phyloP scores from a whole-genome alignment of 2,329 filamentous ascomycete genomes.

The Coniochaeta ligniaria region DNA sequence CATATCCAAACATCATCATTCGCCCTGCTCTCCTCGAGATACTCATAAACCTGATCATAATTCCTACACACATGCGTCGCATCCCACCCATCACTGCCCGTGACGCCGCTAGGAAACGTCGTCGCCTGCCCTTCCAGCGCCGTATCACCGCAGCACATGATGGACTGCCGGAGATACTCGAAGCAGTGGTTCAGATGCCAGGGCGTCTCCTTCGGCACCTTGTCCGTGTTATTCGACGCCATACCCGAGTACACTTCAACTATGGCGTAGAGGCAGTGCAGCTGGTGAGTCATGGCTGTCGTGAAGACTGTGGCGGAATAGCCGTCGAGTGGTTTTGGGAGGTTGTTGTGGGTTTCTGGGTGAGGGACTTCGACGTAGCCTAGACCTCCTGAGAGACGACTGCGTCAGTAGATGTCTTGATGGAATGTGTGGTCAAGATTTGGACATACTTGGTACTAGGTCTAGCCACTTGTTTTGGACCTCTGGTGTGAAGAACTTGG shows the following conservation, averaged over 20 bases:
- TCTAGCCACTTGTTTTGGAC: constrained; percentile 26
- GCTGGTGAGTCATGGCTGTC: constrained; percentile 34
- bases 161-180: constrained; percentile 6
- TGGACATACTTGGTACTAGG: constrained; percentile 27
- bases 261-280: constrained; percentile 34
- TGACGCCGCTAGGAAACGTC: neutral
- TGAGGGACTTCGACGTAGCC: constrained; percentile 30
- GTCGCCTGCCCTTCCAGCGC: constrained; percentile 5
- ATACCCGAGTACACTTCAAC: constrained; percentile 26
- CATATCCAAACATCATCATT: neutral
- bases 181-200: constrained; percentile 9
- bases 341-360: constrained; percentile 24
- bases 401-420: neutral
- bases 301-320: constrained; percentile 29
- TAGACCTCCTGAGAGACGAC: constrained; percentile 21
- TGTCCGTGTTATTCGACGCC: constrained; percentile 15
- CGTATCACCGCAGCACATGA: constrained; percentile 9
- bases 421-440: neutral
- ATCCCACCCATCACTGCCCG: neutral
- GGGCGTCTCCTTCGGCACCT: constrained; percentile 17
- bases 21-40: neutral
- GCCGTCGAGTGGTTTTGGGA: constrained; percentile 24
- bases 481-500: constrained; percentile 28
- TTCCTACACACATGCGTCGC: neutral
- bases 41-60: neutral